phyloP scores from a whole-genome alignment of 1,284 basidiomycete species.

The Ceratobasidium sp. region DNA sequence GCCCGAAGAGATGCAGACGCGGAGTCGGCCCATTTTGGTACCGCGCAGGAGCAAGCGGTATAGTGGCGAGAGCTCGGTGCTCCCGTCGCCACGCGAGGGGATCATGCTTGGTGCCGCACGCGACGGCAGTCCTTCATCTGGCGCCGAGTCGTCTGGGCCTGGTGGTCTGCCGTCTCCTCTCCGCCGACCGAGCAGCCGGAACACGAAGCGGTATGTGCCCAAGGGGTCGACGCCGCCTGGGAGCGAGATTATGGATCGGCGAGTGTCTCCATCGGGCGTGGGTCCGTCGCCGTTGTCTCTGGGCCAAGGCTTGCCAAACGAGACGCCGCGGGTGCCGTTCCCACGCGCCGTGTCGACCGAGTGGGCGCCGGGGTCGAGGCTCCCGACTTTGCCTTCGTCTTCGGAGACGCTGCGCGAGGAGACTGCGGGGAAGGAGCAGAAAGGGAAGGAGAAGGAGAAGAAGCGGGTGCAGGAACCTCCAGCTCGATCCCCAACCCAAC shows the following conservation, averaged over 20 bases:
- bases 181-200: slow-evolving; percentile 24
- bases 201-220: slow-evolving; percentile 20
- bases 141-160: background rate
- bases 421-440: background rate
- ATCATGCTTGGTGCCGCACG: slow-evolving; percentile 12
- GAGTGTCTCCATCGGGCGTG: slow-evolving; percentile 12
- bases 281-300: slow-evolving; percentile 28
- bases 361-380: slow-evolving; percentile 15
- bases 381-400: slow-evolving; percentile 42
- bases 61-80: slow-evolving; percentile 26
- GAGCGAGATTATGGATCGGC: slow-evolving; percentile 19
- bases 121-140: slow-evolving; percentile 25
- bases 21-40: slow-evolving; percentile 37
- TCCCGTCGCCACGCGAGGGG: slow-evolving; percentile 34
- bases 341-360: slow-evolving; percentile 45
- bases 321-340: slow-evolving; percentile 42
- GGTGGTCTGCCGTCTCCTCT: background rate
- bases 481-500: background rate
- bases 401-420: slow-evolving; percentile 44
- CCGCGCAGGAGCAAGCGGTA: slow-evolving; percentile 36
- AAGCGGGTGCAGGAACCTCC: slow-evolving; percentile 40
- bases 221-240: slow-evolving; percentile 36
- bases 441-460: slow-evolving; percentile 13
- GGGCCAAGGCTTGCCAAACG: background rate
- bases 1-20: slow-evolving; percentile 21